phyloP scores from a whole-genome alignment of 2,329 filamentous ascomycete species.

The Claviceps maximensis region DNA sequence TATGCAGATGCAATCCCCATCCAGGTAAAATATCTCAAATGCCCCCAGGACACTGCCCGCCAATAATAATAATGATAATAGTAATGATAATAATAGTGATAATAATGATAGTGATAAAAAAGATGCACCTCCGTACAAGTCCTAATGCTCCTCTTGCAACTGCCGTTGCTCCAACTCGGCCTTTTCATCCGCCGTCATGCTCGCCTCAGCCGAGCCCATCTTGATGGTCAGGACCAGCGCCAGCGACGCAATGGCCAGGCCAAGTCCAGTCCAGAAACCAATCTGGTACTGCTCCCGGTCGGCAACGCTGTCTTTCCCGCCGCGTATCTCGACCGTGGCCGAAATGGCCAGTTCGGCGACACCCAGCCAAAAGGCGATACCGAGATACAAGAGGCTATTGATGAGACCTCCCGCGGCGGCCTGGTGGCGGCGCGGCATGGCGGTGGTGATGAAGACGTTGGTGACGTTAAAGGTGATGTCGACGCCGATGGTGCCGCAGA shows the following conservation, averaged over 20 bases:
- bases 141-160: not conserved
- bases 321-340: slow-evolving; percentile 23
- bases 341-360: slow-evolving; percentile 53
- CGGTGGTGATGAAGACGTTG: slow-evolving; percentile 67
- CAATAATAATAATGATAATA: too few species aligned
- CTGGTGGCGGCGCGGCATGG: slow-evolving; percentile 51
- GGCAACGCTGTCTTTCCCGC: slow-evolving; percentile 20
- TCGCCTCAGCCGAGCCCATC: slow-evolving; percentile 40
- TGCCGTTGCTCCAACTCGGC: slow-evolving; percentile 11
- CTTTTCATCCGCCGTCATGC: slow-evolving; percentile 45
- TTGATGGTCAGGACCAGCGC: slow-evolving; percentile 42
- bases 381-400: slow-evolving; percentile 57
- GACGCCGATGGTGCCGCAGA: slow-evolving; percentile 56
- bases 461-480: slow-evolving; percentile 65
- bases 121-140: too few species aligned
- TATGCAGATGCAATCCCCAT: too few species aligned
- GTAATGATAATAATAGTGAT: too few species aligned
- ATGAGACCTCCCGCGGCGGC: slow-evolving; percentile 60
- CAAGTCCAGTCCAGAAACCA: slow-evolving; percentile 54
- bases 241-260: slow-evolving; percentile 37
- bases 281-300: slow-evolving; percentile 44
- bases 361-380: slow-evolving; percentile 58
- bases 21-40: too few species aligned
- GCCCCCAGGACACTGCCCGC: too few species aligned
- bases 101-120: too few species aligned